These are phyloP conservation scores for Lepiota venenata DNA, from an alignment of 768 basidiomycete genomes.

Conservation along the genomic window DNA sequence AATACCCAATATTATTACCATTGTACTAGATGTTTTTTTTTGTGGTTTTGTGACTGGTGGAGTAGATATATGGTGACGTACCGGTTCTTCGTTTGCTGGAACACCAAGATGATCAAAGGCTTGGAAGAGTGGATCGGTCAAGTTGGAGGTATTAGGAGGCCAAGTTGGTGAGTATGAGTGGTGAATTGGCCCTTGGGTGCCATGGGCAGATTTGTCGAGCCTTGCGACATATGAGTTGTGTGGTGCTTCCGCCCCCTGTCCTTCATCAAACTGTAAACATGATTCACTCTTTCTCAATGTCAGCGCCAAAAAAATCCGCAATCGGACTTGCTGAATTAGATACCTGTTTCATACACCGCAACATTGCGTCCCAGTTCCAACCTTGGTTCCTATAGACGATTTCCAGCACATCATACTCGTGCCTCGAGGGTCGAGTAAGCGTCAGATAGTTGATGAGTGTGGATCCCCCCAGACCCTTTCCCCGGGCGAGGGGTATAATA, in stretches of 20 bases:
- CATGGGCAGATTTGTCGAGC: background rate
- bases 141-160: background rate
- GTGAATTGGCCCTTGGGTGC: conserved; percentile 8
- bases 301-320: background rate
- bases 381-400: conserved; percentile 13
- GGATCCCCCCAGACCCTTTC: conserved; percentile 26
- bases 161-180: conserved; percentile 10
- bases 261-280: background rate
- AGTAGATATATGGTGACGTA: background rate
- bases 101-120: conserved; percentile 7
- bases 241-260: background rate
- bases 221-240: background rate
- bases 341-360: conserved; percentile 19
- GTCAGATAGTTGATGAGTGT: conserved; percentile 14
- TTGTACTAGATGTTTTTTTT: conserved; percentile 1
- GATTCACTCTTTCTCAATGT: background rate
- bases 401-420: conserved; percentile 16
- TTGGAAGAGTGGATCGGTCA: conserved; percentile 7
- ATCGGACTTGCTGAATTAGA: background rate
- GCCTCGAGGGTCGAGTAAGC: conserved; percentile 1
- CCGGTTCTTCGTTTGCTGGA: conserved; percentile 12
- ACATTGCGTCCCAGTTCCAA: conserved; percentile 19
- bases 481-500: conserved; percentile 17
- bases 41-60: background rate
- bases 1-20: conserved; percentile 11